Conservation (phyloP, 139 green algal species). For the Dunaliella primolecta region DNA sequence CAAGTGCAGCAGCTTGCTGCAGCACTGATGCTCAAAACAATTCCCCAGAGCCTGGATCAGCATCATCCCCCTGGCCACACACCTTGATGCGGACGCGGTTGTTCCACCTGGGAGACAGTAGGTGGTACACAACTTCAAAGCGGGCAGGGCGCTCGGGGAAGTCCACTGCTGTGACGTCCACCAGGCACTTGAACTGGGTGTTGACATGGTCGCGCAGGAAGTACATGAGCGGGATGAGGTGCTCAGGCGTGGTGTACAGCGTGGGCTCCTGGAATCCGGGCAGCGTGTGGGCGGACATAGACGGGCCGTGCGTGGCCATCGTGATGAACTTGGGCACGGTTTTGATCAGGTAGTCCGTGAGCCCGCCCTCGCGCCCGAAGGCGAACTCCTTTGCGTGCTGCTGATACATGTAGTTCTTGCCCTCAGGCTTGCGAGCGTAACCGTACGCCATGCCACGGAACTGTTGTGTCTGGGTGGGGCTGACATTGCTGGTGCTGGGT, state of each 20-base stretch:
- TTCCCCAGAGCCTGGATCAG: too few species aligned
- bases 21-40: too few species aligned
- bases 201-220: constrained; percentile 75
- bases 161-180: constrained; percentile 84
- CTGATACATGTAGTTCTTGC: constrained; percentile 26
- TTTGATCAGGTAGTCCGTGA: constrained; percentile 66
- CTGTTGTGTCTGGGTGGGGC: background rate
- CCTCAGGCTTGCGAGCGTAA: constrained; percentile 35
- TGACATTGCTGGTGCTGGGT: background rate
- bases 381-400: constrained; percentile 20
- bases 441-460: constrained; percentile 31
- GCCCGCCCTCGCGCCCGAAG: constrained; percentile 11
- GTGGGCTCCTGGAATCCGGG: constrained; percentile 47
- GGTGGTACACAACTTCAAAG: constrained; percentile 82
- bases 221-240: constrained; percentile 54
- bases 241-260: constrained; percentile 54
- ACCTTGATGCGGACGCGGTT: constrained; percentile 64
- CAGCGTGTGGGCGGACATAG: constrained; percentile 31
- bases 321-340: constrained; percentile 70
- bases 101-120: constrained; percentile 58
- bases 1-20: too few species aligned
- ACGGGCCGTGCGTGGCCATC: constrained; percentile 43
- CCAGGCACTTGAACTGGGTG: constrained; percentile 73
- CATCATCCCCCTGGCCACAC: too few species aligned
- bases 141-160: constrained; percentile 69